phyloP scores from a whole-genome alignment of 2,329 filamentous ascomycete species.

The Ramichloridium luteum region DNA sequence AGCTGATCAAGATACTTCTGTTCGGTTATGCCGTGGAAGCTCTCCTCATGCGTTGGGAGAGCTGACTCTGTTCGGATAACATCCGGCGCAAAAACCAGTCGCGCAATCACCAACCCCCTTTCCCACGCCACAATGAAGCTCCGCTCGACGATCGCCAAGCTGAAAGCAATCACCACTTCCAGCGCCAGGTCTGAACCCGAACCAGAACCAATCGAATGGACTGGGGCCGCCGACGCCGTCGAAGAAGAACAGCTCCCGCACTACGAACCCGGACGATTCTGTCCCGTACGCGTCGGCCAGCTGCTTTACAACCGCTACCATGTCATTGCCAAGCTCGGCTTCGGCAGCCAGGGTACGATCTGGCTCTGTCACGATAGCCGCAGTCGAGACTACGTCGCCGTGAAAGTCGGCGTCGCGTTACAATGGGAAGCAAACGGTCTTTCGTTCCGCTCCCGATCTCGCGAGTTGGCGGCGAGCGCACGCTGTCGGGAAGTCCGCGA shows the following conservation, averaged over 20 bases:
- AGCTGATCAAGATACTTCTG: too few relatives aligned
- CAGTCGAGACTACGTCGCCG: neutral
- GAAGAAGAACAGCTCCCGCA: constrained; percentile 9
- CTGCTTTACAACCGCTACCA: constrained; percentile 24
- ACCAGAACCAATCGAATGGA: too few relatives aligned
- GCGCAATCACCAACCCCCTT: too few relatives aligned
- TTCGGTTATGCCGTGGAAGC: too few relatives aligned
- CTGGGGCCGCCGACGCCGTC: too few relatives aligned
- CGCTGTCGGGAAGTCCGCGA: neutral
- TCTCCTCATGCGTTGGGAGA: too few relatives aligned
- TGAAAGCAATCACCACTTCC: too few relatives aligned
- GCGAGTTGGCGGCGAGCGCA: neutral
- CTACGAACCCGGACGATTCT: constrained; percentile 20
- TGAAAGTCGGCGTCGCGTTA: neutral
- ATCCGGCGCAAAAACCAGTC: too few relatives aligned
- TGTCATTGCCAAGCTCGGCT: constrained; percentile 32
- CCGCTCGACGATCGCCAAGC: too few relatives aligned
- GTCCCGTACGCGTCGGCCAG: constrained; percentile 25
- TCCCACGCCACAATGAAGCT: too few relatives aligned
- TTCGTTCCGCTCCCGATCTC: neutral
- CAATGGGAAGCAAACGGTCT: neutral
- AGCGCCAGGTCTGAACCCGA: too few relatives aligned
- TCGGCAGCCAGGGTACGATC: constrained; percentile 28
- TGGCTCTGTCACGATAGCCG: constrained; percentile 30
- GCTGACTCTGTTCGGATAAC: too few relatives aligned